A percentile compares a stretch with the other conserved stretches of the same genome.
phyloP scores from a whole-genome alignment of 148 eudicot genomes.

The Fallopia convolvulus region DNA sequence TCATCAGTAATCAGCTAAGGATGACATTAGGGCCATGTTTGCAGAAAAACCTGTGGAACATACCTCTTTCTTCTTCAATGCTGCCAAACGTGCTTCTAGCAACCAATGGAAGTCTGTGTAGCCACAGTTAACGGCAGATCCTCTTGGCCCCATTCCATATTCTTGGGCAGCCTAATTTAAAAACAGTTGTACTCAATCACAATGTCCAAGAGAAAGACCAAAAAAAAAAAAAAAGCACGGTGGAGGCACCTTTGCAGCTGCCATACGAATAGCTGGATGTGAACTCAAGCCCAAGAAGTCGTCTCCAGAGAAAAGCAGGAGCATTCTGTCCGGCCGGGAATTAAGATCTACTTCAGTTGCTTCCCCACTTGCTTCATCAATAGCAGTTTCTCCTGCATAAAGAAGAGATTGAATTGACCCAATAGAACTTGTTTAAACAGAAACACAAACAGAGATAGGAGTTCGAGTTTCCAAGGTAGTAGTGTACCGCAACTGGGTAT shows the following conservation, averaged over 20 bases:
- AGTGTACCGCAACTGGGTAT: conserved; percentile 58
- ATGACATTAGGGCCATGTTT: not conserved
- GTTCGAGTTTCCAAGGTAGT: conserved; percentile 2
- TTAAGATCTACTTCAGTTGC: not conserved
- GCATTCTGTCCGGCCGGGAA: conserved; percentile 34
- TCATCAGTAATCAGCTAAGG: conserved; percentile 18
- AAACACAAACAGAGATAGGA: not conserved
- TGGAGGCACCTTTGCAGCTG: conserved; percentile 60
- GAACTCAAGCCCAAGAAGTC: conserved; percentile 94
- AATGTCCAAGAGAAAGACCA: not conserved
- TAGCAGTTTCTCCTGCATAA: conserved; percentile 9
- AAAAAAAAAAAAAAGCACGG: not conserved
- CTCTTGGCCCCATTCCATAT: conserved; percentile 98
- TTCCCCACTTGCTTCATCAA: not conserved
- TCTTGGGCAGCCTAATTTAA: conserved; percentile 57
- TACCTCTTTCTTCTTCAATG: conserved; percentile 89
- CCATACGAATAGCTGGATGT: conserved; percentile 70
- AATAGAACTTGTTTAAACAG: too few relatives aligned
- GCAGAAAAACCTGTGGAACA: too few relatives aligned
- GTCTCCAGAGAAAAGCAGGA: conserved; percentile 93
- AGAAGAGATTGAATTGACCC: too few relatives aligned
- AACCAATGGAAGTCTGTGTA: conserved; percentile 79
- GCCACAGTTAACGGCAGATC: conserved; percentile 92
- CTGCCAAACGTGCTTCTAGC: conserved; percentile 70
- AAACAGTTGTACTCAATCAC: not conserved